Evolutionary conservation across 2,329 filamentous ascomycete genomes (phyloP), one percentile per base, ranked within the genome.

Genomic region (Stemphylium lycopersici): DNA sequence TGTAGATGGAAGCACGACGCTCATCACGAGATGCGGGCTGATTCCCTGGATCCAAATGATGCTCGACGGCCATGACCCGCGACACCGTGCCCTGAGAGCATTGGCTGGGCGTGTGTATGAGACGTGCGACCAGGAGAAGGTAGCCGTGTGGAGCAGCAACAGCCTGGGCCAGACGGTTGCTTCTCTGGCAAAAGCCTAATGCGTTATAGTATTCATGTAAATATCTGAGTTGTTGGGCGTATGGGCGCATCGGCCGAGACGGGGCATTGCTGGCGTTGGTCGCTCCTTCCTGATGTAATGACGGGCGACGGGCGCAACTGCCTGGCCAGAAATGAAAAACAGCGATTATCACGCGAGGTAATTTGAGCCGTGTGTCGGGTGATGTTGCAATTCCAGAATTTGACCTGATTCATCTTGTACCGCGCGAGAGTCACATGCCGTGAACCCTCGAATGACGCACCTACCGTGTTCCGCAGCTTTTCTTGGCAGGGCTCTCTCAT

Each of bases 21-120:
- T 96, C 40, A 82, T 91, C 33, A 96, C 91, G 1, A 81, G 92
- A 52, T 87, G 88, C 38, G 90, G 90, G 13, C 78, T 90, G 16
- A 72, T 93, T 48, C 87, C 84, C 61, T 96, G 91, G 92, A 79
- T 93, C 7, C 82, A 88, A 54, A 83, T 84, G 55, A 84, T 86
- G 64, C 72, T 83, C 32, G 81, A 80, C 13, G 61, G 60, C 3
- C 74, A 78, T 3, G 80, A 77, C 45, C 72, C 75, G 39, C 79
- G 82, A 13, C 82, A 84, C 60, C 76, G 73, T 15, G 73, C 85
- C 20, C 77, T 86, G 46, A 80, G 77, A 55, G 81, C 78, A 0
- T 68, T 95, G 66, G 83, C 83, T 65, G 76, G 72, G 61, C 80
- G 83, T 63, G 75, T 90, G 3, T 84, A 85, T 77, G 81, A 86